phyloP scores from a whole-genome alignment of 176 grass and related monocot species.

The Hordeum marinum region DNA sequence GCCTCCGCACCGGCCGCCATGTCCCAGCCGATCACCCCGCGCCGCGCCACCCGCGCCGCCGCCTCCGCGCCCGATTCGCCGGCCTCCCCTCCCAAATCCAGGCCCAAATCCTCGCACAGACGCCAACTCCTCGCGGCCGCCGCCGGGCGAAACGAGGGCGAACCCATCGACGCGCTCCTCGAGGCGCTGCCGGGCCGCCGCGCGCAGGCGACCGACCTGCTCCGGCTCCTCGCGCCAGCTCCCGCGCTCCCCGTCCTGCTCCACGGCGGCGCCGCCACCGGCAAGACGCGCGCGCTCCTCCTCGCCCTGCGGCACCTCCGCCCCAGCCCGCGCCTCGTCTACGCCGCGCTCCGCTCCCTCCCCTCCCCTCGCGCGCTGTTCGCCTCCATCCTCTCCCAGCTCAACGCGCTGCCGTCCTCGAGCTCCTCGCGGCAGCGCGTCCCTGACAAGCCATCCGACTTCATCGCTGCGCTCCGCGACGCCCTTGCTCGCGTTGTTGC shows the following conservation, averaged over 20 bases:
- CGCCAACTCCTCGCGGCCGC: neutral
- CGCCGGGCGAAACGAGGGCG: neutral
- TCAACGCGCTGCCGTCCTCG: slow-evolving; percentile 33
- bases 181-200: slow-evolving; percentile 39
- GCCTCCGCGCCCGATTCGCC: neutral
- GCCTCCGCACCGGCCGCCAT: slow-evolving; percentile 3
- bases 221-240: slow-evolving; percentile 59
- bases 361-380: slow-evolving; percentile 45
- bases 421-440: slow-evolving; percentile 37
- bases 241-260: slow-evolving; percentile 56
- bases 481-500: slow-evolving; percentile 32
- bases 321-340: slow-evolving; percentile 44
- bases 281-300: slow-evolving; percentile 75
- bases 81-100: slow-evolving; percentile 31
- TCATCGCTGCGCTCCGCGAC: slow-evolving; percentile 57
- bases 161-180: slow-evolving; percentile 8
- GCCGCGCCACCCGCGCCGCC: slow-evolving; percentile 32
- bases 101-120: slow-evolving; percentile 11
- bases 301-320: slow-evolving; percentile 49
- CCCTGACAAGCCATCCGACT: slow-evolving; percentile 66
- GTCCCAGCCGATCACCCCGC: slow-evolving; percentile 41
- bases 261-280: slow-evolving; percentile 58
- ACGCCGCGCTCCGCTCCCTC: slow-evolving; percentile 63
- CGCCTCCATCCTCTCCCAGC: slow-evolving; percentile 58
- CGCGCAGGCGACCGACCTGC: slow-evolving; percentile 59